Conservation (phyloP, 495 filamentous ascomycete species). For the Sphaerosporella brunnea region DNA sequence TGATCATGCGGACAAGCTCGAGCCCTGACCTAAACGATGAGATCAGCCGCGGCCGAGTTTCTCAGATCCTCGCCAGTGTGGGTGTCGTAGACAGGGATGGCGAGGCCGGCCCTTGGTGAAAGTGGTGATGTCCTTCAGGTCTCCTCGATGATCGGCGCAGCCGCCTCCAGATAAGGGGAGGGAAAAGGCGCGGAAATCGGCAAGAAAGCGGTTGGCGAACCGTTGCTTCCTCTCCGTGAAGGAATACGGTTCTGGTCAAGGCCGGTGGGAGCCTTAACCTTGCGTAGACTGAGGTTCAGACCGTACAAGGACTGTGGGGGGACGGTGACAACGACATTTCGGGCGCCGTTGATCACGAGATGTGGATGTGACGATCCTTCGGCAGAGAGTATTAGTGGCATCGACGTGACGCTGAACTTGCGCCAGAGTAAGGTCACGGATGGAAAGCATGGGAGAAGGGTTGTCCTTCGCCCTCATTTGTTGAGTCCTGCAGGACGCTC, state of each 20-base stretch:
- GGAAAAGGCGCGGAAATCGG: conserved; percentile 97
- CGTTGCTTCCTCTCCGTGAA: conserved; percentile 89
- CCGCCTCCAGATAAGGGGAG: conserved; percentile 72
- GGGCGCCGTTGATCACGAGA: conserved; percentile 91
- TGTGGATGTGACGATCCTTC: conserved; percentile 74
- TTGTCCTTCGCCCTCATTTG: conserved; percentile 79
- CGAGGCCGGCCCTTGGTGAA: conserved; percentile 42
- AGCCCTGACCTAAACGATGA: conserved; percentile 64
- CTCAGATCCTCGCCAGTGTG: conserved; percentile 68
- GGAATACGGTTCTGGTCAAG: conserved; percentile 84
- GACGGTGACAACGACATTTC: conserved; percentile 92
- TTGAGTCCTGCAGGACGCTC: conserved; percentile 75
- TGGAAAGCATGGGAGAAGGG: conserved; percentile 93
- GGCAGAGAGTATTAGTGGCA: conserved; percentile 86
- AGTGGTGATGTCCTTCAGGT: conserved; percentile 65
- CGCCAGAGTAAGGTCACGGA: conserved; percentile 69
- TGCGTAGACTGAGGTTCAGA: conserved; percentile 79
- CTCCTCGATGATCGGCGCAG: conserved; percentile 59
- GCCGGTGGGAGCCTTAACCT: conserved; percentile 91
- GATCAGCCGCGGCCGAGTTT: conserved; percentile 35
- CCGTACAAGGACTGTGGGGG: conserved; percentile 91
- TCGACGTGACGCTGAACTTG: conserved; percentile 89
- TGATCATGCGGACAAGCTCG: conserved; percentile 77
- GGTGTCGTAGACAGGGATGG: conserved; percentile 74
- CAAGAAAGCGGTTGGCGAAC: conserved; percentile 90